Base-by-base conservation (phyloP, 805 yeast species). In the Metschnikowia cerradonensis region DNA sequence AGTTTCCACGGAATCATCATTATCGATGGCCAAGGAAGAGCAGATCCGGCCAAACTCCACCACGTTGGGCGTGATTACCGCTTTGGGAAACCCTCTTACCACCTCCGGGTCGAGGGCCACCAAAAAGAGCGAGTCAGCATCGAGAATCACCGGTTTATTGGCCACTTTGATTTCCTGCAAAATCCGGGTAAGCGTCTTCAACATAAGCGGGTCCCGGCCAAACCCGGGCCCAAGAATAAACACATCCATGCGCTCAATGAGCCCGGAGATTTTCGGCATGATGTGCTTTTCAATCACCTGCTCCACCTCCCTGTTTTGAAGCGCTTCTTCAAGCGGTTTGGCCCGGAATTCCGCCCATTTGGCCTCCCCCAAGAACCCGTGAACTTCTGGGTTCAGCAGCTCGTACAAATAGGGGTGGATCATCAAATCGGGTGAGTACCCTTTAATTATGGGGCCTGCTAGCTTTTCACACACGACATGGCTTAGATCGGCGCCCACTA, bases 151-250 rank as follows among this genome's bases (percentile, higher is more conserved):
- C 0, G 96, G 96, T 38, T 84, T 71, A 35, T 79, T 70, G 41
- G 82, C 71, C 20, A 75, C 70, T 59, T 74, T 80, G 43, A 86
- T 77, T 53, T 81, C 82, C 53, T 73, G 73, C 40, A 90, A 73
- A 19, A 89, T 76, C 31, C 73, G 62, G n/a, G 75, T 75, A 51
- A 86, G 75, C 1, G 86, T 77, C 45, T 76, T 72, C 48, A 85
- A 66, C 89, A 90, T 85, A 34, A 78, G 61, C 4, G 68, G 66
- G 64, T 90, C 96, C 45, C 99, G 74, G 0, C 99, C 99, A 52
- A 91, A 78, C 0, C 98, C 99, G 0, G 98, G 98, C 0, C 98
- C 98, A 36, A 92, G 77, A 1, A 94, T 88, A 26, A 90, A 82
- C 6, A 84, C 88, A 61, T 92, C 96, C 52, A 90, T 47, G 43